Evolutionary conservation across 768 basidiomycete genomes (phyloP).

Genomic region (Auricularia cornea): DNA sequence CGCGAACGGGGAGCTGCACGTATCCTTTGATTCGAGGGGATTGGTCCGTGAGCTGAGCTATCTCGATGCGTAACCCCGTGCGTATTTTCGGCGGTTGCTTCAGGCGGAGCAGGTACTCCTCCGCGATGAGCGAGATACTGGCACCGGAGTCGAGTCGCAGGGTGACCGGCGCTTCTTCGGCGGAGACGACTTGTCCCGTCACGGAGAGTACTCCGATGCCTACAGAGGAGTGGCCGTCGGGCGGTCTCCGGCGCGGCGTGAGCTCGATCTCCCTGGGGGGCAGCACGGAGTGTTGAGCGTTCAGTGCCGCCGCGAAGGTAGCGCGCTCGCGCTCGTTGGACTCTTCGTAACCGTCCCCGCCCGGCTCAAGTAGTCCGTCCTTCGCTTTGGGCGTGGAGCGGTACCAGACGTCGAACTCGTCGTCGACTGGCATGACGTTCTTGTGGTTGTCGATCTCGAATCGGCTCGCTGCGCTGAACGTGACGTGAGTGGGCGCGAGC

Average conservation of each 20-base stretch:
- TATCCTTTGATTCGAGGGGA: conserved; percentile 12
- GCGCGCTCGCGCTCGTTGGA: neutral
- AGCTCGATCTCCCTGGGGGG: neutral
- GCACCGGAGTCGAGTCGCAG: neutral
- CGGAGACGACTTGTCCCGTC: neutral
- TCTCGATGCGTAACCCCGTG: neutral
- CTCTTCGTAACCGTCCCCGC: neutral
- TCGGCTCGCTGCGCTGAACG: too few relatives aligned
- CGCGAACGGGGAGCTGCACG: conserved; percentile 10
- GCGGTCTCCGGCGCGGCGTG: neutral
- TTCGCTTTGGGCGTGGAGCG: neutral
- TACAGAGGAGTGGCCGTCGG: neutral
- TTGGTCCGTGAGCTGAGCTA: neutral
- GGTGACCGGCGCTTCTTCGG: neutral
- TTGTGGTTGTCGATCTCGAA: too few relatives aligned
- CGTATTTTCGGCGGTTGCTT: neutral
- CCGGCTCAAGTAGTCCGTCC: neutral
- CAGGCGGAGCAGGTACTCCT: neutral
- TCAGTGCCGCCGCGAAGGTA: neutral
- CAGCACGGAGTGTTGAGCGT: neutral
- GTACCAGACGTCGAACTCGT: too few relatives aligned
- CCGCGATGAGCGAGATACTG: neutral
- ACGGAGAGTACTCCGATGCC: neutral
- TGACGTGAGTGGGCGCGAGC: too few relatives aligned
- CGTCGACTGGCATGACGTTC: too few relatives aligned